phyloP scores from a whole-genome alignment of 163 green algal genomes.

The Volvox carteri region DNA sequence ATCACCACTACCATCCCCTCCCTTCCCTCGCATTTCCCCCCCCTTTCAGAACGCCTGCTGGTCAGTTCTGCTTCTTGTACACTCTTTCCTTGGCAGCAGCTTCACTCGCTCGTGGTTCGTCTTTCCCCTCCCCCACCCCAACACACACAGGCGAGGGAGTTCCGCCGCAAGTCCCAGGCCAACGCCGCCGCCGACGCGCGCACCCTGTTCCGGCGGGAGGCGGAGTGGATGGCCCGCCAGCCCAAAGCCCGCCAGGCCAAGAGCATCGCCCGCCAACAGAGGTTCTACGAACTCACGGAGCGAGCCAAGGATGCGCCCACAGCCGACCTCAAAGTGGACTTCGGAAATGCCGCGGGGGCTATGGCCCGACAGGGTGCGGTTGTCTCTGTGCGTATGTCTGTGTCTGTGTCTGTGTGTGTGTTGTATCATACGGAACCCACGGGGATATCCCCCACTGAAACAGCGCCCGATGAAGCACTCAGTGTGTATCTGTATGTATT shows the following conservation, averaged over 20 bases:
- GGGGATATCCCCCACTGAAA: too few relatives aligned
- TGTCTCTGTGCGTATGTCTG: too few relatives aligned
- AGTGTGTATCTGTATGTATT: too few relatives aligned
- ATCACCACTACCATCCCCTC: too few relatives aligned
- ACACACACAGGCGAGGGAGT: slow-evolving; percentile 65
- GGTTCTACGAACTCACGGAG: slow-evolving; percentile 74
- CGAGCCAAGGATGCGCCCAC: slow-evolving; percentile 63
- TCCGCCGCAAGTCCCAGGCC: slow-evolving; percentile 74
- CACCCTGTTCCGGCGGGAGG: slow-evolving; percentile 83
- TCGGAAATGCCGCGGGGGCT: slow-evolving; percentile 60
- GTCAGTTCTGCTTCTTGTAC: too few relatives aligned
- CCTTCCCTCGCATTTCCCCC: too few relatives aligned
- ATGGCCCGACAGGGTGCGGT: slow-evolving; percentile 72
- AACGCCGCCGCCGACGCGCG: slow-evolving; percentile 75
- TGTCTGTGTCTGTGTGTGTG: too few relatives aligned
- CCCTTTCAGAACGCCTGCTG: too few relatives aligned
- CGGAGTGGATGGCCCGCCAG: slow-evolving; percentile 87
- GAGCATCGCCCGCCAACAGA: slow-evolving; percentile 53
- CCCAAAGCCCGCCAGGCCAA: slow-evolving; percentile 68
- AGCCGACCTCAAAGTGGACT: slow-evolving; percentile 71
- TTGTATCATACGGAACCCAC: too few relatives aligned
- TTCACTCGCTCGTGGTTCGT: too few relatives aligned
- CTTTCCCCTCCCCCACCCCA: not conserved
- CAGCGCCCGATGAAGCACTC: too few relatives aligned
- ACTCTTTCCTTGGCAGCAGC: too few relatives aligned